Percentiles rank a stretch among this genome's conserved stretches.
Conservation (phyloP, 176 grass and related monocot species). For the Cymbopogon citratus region DNA sequence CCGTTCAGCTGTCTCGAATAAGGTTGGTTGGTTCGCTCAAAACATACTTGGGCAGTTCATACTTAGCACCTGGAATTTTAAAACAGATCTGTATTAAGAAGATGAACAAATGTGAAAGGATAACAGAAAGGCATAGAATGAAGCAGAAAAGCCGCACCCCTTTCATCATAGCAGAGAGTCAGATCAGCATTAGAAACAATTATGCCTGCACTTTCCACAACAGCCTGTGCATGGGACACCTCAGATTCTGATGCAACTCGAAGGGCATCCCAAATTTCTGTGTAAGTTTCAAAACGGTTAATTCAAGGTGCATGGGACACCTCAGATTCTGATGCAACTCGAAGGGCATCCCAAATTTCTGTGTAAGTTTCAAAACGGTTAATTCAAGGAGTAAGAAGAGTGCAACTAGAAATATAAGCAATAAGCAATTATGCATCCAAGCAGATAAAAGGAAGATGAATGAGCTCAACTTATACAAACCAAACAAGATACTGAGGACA, state of each 20-base stretch:
- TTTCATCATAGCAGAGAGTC: slow-evolving; percentile 75
- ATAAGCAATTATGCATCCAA: not conserved
- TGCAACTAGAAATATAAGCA: not conserved
- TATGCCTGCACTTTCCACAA: slow-evolving; percentile 70
- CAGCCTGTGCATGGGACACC: slow-evolving; percentile 51
- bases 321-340: slow-evolving; percentile 58
- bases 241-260: slow-evolving; percentile 60
- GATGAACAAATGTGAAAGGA: not conserved
- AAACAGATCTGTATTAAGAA: not conserved
- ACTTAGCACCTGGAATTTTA: slow-evolving; percentile 63
- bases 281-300: not conserved
- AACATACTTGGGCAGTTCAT: slow-evolving; percentile 83
- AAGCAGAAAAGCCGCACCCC: slow-evolving; percentile 29
- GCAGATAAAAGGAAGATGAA: not conserved
- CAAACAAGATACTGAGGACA: not conserved
- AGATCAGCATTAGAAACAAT: slow-evolving; percentile 63
- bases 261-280: slow-evolving; percentile 88
- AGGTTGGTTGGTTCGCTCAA: slow-evolving; percentile 70
- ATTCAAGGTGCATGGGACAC: slow-evolving; percentile 30
- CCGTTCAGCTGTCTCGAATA: slow-evolving; percentile 50
- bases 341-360: slow-evolving; percentile 88
- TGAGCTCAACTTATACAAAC: not conserved
- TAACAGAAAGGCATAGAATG: not conserved
- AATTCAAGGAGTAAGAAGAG: slow-evolving; percentile 3
- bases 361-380: slow-evolving; percentile 2